A percentile compares a stretch with the other conserved stretches of the same genome.
phyloP scores from a whole-genome alignment of 2,329 filamentous ascomycete genomes.

The Eutypa lata region DNA sequence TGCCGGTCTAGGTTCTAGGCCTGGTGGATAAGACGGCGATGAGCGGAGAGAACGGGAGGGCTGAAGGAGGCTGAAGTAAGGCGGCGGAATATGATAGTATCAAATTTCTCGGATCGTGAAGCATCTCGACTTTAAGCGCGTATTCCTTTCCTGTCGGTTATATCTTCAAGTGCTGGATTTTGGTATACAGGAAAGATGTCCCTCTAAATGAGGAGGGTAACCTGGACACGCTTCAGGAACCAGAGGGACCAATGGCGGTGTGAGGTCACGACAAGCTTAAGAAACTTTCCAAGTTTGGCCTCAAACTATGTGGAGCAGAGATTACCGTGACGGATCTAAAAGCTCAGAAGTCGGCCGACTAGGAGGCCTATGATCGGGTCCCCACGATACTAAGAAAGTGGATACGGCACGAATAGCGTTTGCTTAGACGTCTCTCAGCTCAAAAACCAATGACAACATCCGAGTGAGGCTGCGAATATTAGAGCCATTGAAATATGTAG shows the following conservation, averaged over 20 bases:
- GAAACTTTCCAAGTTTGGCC: conserved; percentile 13
- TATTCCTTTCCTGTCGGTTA: conserved; percentile 14
- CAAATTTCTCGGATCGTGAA: conserved; percentile 24
- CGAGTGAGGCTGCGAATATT: background rate
- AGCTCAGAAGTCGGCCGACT: conserved; percentile 8
- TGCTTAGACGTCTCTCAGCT: background rate
- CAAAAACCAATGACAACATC: background rate
- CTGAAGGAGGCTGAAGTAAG: conserved; percentile 18
- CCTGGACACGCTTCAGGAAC: conserved; percentile 14
- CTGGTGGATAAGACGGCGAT: conserved; percentile 13
- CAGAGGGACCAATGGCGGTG: conserved; percentile 22
- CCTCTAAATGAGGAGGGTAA: conserved; percentile 15
- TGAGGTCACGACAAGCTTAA: conserved; percentile 23
- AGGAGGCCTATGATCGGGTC: background rate
- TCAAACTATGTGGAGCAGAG: conserved; percentile 25
- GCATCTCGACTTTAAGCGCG: conserved; percentile 31
- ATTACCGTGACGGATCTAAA: background rate
- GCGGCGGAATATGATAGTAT: conserved; percentile 18
- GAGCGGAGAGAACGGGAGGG: conserved; percentile 17
- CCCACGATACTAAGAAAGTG: background rate
- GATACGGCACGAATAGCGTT: background rate
- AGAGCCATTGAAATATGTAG: background rate
- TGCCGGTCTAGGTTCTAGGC: conserved; percentile 19
- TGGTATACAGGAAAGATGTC: conserved; percentile 24
- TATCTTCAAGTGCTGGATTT: conserved; percentile 10